Evolutionary conservation across 805 yeast species (phyloP), one percentile per base, ranked within the genome.

Genomic region (Torulaspora quercuum): DNA sequence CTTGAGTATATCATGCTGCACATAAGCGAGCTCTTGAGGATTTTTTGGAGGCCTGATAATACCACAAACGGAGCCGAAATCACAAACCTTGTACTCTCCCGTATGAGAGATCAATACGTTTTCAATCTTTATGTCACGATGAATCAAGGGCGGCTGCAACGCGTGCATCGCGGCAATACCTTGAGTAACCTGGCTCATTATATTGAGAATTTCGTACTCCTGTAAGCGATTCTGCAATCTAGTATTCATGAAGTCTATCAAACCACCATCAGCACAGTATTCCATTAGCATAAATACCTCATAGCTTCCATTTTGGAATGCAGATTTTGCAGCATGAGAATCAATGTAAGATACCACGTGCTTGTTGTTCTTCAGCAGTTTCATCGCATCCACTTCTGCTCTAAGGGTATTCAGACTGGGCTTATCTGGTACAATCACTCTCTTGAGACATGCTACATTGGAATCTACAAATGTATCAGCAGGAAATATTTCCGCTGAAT

Each of bases 321-420:
- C 40, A 61, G 82, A 65, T 49, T 94, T 72, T 8, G 94, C 78
- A 5, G 98, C 98, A 64, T 92, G 96, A 3, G 96, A 86, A 60
- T 92, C 98, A 35, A 88, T 84, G 59, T 92, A 92, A 3, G 86
- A 79, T 1, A 92, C 98, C 44, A 92, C 78, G 55, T 81, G 80
- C 29, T 74, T 73, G 46, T 83, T 75, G 6, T 95, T 95, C 44
- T 80, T 69, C 21, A 92, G 68, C 17, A 95, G 70, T 62, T 86
- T 84, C 97, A 92, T 90, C 8, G 97, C 95, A 57, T 92, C 97
- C 10, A 92, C 98, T 60, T 92, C 99, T 25, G 94, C 95, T 44
- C 97, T 69, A 33, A 92, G 68, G 15, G 81, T 73, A 50, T 84
- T 86, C 57, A 92, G 70, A 35, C 82, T 83, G 52, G 78, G 75